phyloP scores from a whole-genome alignment of 306 rosid genomes.

The Cucumis melo region DNA sequence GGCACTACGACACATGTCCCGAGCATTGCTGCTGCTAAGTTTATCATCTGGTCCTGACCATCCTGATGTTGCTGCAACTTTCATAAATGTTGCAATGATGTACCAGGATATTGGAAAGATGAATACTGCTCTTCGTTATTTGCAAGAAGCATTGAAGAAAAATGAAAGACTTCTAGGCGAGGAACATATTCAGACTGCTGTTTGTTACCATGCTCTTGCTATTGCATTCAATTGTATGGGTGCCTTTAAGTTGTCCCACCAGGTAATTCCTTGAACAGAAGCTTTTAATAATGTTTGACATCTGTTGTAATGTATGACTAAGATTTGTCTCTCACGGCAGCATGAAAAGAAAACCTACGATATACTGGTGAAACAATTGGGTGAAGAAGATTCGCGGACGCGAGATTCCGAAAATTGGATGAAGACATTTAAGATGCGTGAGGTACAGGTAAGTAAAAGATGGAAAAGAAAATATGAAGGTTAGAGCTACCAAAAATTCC shows the following conservation, averaged over 20 bases:
- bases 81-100: conserved; percentile 96
- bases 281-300: not conserved
- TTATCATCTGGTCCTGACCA: conserved; percentile 97
- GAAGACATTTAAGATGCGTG: conserved; percentile 94
- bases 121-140: conserved; percentile 93
- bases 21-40: conserved; percentile 83
- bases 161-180: conserved; percentile 94
- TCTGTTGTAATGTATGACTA: not conserved
- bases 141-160: conserved; percentile 96
- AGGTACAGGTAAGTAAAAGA: conserved; percentile 47
- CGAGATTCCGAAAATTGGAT: conserved; percentile 92
- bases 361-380: conserved; percentile 92
- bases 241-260: conserved; percentile 92
- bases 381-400: conserved; percentile 92
- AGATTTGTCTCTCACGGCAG: conserved; percentile 27
- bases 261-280: conserved; percentile 32
- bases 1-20: conserved; percentile 92
- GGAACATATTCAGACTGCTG: conserved; percentile 98
- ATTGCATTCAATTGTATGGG: conserved; percentile 97
- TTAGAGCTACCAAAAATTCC: not conserved
- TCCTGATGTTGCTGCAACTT: conserved; percentile 96
- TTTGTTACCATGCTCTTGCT: conserved; percentile 97
- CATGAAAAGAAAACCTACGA: conserved; percentile 94
- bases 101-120: conserved; percentile 96
- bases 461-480: not conserved